These are phyloP conservation scores for Arachnomyces sp. DNA, from an alignment of 2,329 filamentous ascomycete genomes.

Conservation along the genomic window DNA sequence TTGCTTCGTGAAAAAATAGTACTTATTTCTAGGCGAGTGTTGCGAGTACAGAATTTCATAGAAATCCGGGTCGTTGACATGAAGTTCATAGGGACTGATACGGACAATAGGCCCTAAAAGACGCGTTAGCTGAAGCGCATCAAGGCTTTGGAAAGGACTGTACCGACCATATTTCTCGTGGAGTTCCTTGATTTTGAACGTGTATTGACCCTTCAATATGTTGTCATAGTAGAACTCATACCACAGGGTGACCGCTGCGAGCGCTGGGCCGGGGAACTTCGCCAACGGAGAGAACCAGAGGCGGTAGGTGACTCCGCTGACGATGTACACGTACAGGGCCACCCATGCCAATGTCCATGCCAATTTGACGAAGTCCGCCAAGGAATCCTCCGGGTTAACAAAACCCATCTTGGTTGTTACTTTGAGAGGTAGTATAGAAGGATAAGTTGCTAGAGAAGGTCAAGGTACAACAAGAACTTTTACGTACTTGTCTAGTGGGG, in stretches of 20 bases:
- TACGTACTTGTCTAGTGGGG: too few species aligned
- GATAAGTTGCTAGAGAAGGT: too few species aligned
- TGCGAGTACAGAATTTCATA: slow-evolving; percentile 17
- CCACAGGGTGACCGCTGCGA: slow-evolving; percentile 18
- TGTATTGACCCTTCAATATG: slow-evolving; percentile 20
- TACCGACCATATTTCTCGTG: slow-evolving; percentile 24
- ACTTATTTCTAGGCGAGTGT: slow-evolving; percentile 15
- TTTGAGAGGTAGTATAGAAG: too few species aligned
- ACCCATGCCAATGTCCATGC: too few species aligned
- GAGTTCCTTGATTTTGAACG: slow-evolving; percentile 23
- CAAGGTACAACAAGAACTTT: too few species aligned
- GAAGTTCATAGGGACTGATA: slow-evolving; percentile 19
- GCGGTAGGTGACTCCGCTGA: slow-evolving; percentile 14
- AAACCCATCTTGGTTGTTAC: too few species aligned
- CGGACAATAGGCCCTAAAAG: slow-evolving; percentile 18
- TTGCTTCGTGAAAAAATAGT: slow-evolving; percentile 16
- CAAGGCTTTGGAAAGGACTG: background rate
- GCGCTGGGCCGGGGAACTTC: slow-evolving; percentile 21
- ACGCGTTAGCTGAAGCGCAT: background rate
- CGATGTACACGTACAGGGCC: slow-evolving; percentile 1
- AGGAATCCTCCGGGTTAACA: too few species aligned
- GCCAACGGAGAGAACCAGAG: slow-evolving; percentile 20
- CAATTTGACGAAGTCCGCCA: too few species aligned
- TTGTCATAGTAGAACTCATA: slow-evolving; percentile 23
- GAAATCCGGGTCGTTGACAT: slow-evolving; percentile 17